Evolutionary conservation across 2,329 filamentous ascomycete genomes (phyloP), one percentile per base, ranked within the genome.

Genomic region (Graphilbum sp.): DNA sequence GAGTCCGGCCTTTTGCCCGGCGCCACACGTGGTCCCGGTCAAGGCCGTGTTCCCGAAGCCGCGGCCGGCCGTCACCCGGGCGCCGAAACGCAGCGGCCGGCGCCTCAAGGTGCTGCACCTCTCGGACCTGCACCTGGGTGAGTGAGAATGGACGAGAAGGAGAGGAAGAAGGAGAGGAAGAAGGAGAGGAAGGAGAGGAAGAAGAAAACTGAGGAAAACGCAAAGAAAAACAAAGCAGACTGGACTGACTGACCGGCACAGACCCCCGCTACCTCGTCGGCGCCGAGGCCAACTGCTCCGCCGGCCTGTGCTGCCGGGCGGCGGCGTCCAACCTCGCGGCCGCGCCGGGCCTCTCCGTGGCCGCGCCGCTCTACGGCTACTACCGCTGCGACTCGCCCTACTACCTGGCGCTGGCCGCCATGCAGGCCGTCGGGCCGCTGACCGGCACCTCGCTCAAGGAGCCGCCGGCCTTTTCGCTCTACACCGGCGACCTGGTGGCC

Each of bases 341-440:
- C 8, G 8, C 30, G 30, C 27, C 15, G 27, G 10, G 6, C 7
- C 27, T 13, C 56, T 63, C 34, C 57, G 50, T 67, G 33, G 59
- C 67, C 4, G 67, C 71, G 9, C 62, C 68, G 3, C 51, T 67
- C 0, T 74, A 67, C 47, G 71, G 70, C 3, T 58, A 62, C 18
- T 74, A 63, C 51, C 56, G 57, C 16, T 75, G 71, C 46, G 71
- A 75, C 47, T 68, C 67, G 8, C 70, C 70, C 2, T 73, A 72
- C 44, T 69, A 68, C 38, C 57, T 75, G 7, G 66, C 61, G 11
- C 55, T 72, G 6, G 66, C 69, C 9, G 69, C 67, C 16, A 50
- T 74, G 15, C 62, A 73, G 49, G 64, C 70, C 2, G 62, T 74
- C 30, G 65, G 59, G 1, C 63, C 69, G 7, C 49, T 75, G 47